Conservation (phyloP, 2,329 filamentous ascomycete genomes). For the Polytolypa hystricis region DNA sequence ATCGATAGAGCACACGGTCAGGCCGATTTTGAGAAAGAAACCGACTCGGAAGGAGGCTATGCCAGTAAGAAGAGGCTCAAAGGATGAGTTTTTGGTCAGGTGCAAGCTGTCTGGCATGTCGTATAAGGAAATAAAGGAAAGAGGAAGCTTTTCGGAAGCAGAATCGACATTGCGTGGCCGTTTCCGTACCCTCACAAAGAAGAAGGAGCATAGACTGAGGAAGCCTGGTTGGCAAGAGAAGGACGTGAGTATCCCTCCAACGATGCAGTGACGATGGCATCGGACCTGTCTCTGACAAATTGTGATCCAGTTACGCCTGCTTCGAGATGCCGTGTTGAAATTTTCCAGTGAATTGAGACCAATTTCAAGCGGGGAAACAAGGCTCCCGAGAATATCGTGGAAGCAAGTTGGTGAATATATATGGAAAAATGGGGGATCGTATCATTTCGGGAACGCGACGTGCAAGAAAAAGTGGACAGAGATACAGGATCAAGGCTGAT, state of each 20-base stretch:
- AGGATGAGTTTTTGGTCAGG: slow-evolving; percentile 31
- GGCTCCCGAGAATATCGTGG: slow-evolving; percentile 43
- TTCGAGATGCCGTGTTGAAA: slow-evolving; percentile 28
- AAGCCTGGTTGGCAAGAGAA: slow-evolving; percentile 34
- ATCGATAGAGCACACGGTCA: too few relatives aligned
- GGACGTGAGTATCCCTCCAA: slow-evolving; percentile 29
- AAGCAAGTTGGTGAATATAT: slow-evolving; percentile 48
- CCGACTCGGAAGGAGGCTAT: too few relatives aligned
- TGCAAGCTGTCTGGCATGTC: slow-evolving; percentile 33
- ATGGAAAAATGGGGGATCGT: slow-evolving; percentile 40
- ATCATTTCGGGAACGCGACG: slow-evolving; percentile 50
- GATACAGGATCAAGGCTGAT: slow-evolving; percentile 25
- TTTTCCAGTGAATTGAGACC: slow-evolving; percentile 13
- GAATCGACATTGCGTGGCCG: slow-evolving; percentile 39
- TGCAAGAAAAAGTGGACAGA: slow-evolving; percentile 53
- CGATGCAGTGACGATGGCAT: too few relatives aligned
- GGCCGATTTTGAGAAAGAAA: too few relatives aligned
- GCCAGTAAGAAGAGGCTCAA: slow-evolving; percentile 15
- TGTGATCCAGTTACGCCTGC: slow-evolving; percentile 32
- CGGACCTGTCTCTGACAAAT: slow-evolving; percentile 1
- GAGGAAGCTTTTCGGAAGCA: slow-evolving; percentile 33
- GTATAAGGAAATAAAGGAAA: slow-evolving; percentile 37
- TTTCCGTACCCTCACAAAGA: slow-evolving; percentile 36
- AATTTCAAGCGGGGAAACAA: slow-evolving; percentile 7
- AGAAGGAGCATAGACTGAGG: slow-evolving; percentile 34